Evolutionary conservation across 495 filamentous ascomycete species (phyloP), one percentile per base, ranked within the genome.

Genomic region (Tuber indicum): DNA sequence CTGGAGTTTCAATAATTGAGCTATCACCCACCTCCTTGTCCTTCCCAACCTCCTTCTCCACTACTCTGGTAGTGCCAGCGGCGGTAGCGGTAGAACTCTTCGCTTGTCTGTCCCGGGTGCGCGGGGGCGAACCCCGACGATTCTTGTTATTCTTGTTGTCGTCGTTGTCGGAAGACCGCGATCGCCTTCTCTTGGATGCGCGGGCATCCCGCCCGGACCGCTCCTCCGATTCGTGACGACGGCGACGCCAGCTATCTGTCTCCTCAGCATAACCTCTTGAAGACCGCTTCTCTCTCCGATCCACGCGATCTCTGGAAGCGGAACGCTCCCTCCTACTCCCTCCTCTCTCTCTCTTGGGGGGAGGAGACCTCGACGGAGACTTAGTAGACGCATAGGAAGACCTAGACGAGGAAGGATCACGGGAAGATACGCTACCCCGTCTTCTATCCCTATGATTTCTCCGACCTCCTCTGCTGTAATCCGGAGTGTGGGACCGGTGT

Each of bases 401-500:
- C 49, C 80, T 79, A 3, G 81, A 82, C 23, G 78, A 76, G 21
- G 70, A 73, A 26, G 80, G 75, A 62, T 58, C 75, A 44, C 81
- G 80, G 32, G 81, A 81, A 45, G 74, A 66, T 17, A 75, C 71
- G 74, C 74, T 76, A 19, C 69, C 71, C 71, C 87, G 89, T 77
- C 88, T 84, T 76, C 87, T 87, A 71, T 89, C 86, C 76, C 83
- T 84, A 79, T 75, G 84, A 69, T 78, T 85, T 77, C 80, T 85
- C 46, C 81, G 85, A 75, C 85, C 85, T 75, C 82, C 42, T 19
- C 14, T 75, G 12, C 42, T 47, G 17, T 72, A 19, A n/a, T 43
- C 45, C 45, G 42, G 41, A 72, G 71, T 52, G 69, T 10, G 58
- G 26, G 58, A 36, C 58, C 58, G 58, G 26, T 72, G 36, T 32